phyloP scores from a whole-genome alignment of 2,329 filamentous ascomycete genomes.

The Bipolaris sorokiniana region DNA sequence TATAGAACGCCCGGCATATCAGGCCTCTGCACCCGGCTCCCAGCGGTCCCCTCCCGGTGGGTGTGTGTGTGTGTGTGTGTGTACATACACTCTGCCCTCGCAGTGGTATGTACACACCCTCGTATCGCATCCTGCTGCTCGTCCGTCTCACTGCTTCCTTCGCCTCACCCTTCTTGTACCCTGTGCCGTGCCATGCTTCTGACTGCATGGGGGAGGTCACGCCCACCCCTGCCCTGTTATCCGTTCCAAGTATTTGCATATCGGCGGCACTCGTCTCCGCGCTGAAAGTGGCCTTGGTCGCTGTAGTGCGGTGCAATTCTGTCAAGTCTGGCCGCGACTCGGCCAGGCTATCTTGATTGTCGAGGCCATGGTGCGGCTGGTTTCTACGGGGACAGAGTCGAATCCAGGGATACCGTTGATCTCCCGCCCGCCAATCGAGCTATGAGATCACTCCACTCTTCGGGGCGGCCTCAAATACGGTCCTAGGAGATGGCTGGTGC shows the following conservation, averaged over 20 bases:
- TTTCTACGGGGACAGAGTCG: constrained; percentile 15
- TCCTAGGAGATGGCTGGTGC: constrained; percentile 11
- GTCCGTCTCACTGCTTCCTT: background rate
- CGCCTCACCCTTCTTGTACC: background rate
- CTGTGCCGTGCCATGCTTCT: background rate
- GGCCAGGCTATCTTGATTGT: background rate
- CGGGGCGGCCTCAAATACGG: constrained; percentile 1
- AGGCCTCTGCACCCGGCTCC: background rate
- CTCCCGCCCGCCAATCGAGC: constrained; percentile 21
- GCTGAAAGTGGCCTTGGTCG: background rate
- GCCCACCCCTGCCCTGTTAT: constrained; percentile 2
- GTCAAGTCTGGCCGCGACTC: background rate
- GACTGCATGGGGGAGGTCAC: background rate
- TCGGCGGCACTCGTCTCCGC: background rate
- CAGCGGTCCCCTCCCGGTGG: background rate
- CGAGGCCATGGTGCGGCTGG: constrained; percentile 1
- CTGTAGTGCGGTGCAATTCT: background rate
- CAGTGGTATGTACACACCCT: constrained; percentile 10
- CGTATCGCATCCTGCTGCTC: background rate
- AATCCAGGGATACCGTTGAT: constrained; percentile 23
- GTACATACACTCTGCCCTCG: background rate
- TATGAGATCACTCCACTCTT: constrained; percentile 11
- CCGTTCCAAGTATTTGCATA: background rate
- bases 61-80: no score
- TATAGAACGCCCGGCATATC: constrained; percentile 5